A percentile compares a stretch with the other conserved stretches of the same genome.
Evolutionary conservation across 169 alveolate genomes (phyloP).

Genomic region (Cyclospora cayetanensis): DNA sequence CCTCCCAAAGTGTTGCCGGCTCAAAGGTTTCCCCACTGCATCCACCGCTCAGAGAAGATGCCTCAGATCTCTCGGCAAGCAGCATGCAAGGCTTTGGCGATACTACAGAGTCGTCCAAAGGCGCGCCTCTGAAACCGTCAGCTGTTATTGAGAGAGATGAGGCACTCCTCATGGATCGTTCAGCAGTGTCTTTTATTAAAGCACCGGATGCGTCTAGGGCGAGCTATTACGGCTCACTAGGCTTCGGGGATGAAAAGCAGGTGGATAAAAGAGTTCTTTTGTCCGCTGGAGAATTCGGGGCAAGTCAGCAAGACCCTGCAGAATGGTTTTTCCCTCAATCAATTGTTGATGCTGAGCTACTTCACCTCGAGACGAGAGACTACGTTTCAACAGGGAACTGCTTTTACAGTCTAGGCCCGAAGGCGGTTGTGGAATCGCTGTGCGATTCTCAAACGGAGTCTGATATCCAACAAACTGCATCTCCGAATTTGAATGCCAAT

Average conservation of each 20-base stretch:
- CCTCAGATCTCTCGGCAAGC: no score
- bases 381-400: constrained; percentile 4
- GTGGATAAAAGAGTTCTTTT: background rate
- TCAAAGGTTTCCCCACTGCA: no score
- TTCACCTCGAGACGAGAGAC: background rate
- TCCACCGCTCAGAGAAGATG: no score
- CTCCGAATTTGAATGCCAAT: background rate
- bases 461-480: background rate
- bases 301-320: background rate
- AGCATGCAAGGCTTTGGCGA: no score
- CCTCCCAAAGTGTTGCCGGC: no score
- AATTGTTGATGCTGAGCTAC: constrained; percentile 19
- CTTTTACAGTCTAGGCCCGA: constrained; percentile 29
- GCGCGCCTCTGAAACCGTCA: background rate
- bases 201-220: background rate
- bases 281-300: background rate
- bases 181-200: background rate
- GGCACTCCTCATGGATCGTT: background rate
- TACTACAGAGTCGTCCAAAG: background rate
- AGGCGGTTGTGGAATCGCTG: constrained; percentile 10
- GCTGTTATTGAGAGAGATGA: background rate
- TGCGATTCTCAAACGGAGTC: background rate
- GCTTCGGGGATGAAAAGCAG: background rate
- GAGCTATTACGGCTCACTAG: no score
- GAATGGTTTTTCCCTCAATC: constrained; percentile 21